Base-by-base conservation (phyloP, 805 yeast species). In the Candida suzukii region DNA sequence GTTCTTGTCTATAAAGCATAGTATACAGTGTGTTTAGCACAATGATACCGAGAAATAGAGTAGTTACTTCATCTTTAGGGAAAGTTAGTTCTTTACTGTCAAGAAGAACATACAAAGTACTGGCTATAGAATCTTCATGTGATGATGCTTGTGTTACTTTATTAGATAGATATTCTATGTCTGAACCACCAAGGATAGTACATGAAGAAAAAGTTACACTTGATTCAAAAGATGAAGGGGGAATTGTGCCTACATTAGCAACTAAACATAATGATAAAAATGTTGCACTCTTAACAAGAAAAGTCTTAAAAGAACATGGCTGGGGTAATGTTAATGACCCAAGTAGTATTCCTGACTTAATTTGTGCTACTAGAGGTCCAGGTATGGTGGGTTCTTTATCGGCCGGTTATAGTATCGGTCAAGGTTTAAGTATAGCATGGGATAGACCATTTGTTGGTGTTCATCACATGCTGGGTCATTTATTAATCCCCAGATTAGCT, bases 401-500 rank as follows among this genome's bases (percentile, higher is more conserved):
- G 10, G 82, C 87, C 0, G 95, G 97, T 1, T 67, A 84, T 20
- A 93, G 85, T 53, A 62, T 87, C 32, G 95, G 95, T 0, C 83
- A 87, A 52, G 99, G 98, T 0, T 64, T 93, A 12, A 66, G 88
- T 1, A 63, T 83, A 0, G 97, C 90, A 0, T 83, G 88, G 83
- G 59, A 73, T 13, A 73, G 67, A 7, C 97, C 96, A 0, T 53
- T 87, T 17, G 67, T 93, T 2, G 98, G 97, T 0, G 96, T 91
- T 0, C 95, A 93, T 58, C 99, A 93, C 54, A 91, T 93, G 99
- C 67, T 91, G 38, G 99, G 95, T 0, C 99, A 93, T 63, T 64
- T 93, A 5, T 59, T 93, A 24, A 69, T 86, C 0, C 79, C 88
- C 2, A 58, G 88, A 39, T 57, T 78, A 57, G 63, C 57, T 19